Conservation (phyloP, 2,329 filamentous ascomycete species). For the Boeremia lycopersici region DNA sequence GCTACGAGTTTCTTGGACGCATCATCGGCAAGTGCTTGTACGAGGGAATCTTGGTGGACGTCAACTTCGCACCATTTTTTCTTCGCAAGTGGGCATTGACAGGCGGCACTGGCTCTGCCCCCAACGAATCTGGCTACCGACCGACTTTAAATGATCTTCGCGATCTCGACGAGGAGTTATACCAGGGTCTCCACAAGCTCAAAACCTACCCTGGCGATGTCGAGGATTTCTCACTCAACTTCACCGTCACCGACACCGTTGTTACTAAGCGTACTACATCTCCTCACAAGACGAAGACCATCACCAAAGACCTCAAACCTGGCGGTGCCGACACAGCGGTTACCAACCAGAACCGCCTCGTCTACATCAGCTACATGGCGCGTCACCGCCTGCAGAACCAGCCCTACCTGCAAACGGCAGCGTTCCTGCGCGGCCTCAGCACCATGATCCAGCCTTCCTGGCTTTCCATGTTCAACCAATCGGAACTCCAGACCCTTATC, state of each 20-base stretch:
- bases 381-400: slow-evolving; percentile 85
- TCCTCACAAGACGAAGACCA: slow-evolving; percentile 59
- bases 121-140: slow-evolving; percentile 75
- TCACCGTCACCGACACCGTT: slow-evolving; percentile 80
- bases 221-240: slow-evolving; percentile 80
- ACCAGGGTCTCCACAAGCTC: slow-evolving; percentile 79
- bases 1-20: slow-evolving; percentile 90
- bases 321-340: slow-evolving; percentile 78
- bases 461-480: slow-evolving; percentile 98
- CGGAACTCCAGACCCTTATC: slow-evolving; percentile 89
- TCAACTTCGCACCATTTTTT: slow-evolving; percentile 94
- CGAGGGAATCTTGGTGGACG: slow-evolving; percentile 92
- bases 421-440: slow-evolving; percentile 84
- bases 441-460: slow-evolving; percentile 89
- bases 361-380: slow-evolving; percentile 94
- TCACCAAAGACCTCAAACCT: slow-evolving; percentile 76
- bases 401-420: slow-evolving; percentile 78
- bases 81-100: slow-evolving; percentile 91
- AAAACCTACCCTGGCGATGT: slow-evolving; percentile 88
- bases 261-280: slow-evolving; percentile 41
- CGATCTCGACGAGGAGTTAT: slow-evolving; percentile 88
- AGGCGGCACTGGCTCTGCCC: slow-evolving; percentile 65
- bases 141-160: slow-evolving; percentile 94
- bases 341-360: slow-evolving; percentile 87
- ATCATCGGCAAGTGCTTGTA: slow-evolving; percentile 97